Conservation (phyloP, 1,139 yeast species). For the Pichia inconspicua region DNA sequence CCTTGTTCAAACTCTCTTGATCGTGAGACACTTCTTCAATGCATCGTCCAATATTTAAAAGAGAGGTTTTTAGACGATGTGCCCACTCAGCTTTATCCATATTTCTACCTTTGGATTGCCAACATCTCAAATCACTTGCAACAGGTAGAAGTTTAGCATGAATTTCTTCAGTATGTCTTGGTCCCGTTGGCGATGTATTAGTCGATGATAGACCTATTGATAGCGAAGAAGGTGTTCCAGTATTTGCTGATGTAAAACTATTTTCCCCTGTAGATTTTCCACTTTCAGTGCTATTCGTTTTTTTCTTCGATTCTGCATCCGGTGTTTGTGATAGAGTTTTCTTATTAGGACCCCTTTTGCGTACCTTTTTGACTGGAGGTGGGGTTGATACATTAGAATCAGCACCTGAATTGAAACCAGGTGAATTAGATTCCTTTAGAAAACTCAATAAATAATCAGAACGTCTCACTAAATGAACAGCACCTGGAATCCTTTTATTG, state of each 20-base stretch:
- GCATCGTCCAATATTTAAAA: conserved; percentile 72
- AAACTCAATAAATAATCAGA: conserved; percentile 77
- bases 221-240: background rate
- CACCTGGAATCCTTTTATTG: conserved; percentile 55
- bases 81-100: conserved; percentile 86
- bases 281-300: background rate
- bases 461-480: conserved; percentile 91
- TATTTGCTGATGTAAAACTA: background rate
- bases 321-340: conserved; percentile 19
- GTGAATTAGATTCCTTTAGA: conserved; percentile 40
- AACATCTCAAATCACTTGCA: conserved; percentile 59
- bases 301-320: conserved; percentile 7
- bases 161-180: conserved; percentile 14
- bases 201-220: background rate
- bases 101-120: conserved; percentile 76
- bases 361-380: conserved; percentile 6
- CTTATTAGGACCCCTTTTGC: conserved; percentile 6
- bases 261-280: background rate
- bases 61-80: conserved; percentile 58
- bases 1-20: conserved; percentile 44
- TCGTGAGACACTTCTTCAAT: conserved; percentile 37
- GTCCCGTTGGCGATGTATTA: conserved; percentile 14
- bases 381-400: conserved; percentile 20
- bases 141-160: conserved; percentile 52
- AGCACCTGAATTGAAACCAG: conserved; percentile 10